Percentiles rank a stretch among this genome's conserved stretches.
These are phyloP conservation scores for Carex myosuroides DNA, from an alignment of 176 grass and related monocot species.

Conservation along the genomic window DNA sequence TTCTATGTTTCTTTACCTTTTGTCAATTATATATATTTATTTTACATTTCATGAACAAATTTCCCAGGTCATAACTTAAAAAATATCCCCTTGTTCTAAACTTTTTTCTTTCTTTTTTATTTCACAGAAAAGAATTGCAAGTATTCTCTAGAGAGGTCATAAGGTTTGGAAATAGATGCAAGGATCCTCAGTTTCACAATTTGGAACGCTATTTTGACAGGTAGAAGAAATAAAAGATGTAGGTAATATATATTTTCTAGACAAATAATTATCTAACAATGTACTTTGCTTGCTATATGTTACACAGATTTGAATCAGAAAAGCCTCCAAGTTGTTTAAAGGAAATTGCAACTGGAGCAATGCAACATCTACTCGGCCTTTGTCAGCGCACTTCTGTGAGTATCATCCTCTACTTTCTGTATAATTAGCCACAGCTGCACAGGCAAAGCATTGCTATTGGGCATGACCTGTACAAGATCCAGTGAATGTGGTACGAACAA, in stretches of 20 bases:
- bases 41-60: background rate
- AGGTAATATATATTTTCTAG: background rate
- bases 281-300: background rate
- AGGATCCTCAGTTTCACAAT: constrained; percentile 53
- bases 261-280: background rate
- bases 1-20: background rate
- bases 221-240: constrained; percentile 17
- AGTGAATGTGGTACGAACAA: no score
- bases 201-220: constrained; percentile 33
- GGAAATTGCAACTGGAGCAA: constrained; percentile 27
- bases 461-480: background rate
- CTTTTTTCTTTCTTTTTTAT: background rate
- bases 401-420: constrained; percentile 3
- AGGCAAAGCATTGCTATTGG: background rate
- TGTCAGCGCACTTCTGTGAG: constrained; percentile 39
- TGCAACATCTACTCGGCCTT: constrained; percentile 39
- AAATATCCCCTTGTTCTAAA: background rate
- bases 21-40: background rate
- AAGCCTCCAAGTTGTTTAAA: constrained; percentile 14
- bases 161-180: constrained; percentile 49
- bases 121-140: constrained; percentile 40
- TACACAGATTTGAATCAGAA: constrained; percentile 36
- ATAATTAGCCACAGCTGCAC: background rate
- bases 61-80: background rate
- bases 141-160: constrained; percentile 34